Conservation (phyloP, 805 yeast genomes). For the Hanseniaspora occidentalis region DNA sequence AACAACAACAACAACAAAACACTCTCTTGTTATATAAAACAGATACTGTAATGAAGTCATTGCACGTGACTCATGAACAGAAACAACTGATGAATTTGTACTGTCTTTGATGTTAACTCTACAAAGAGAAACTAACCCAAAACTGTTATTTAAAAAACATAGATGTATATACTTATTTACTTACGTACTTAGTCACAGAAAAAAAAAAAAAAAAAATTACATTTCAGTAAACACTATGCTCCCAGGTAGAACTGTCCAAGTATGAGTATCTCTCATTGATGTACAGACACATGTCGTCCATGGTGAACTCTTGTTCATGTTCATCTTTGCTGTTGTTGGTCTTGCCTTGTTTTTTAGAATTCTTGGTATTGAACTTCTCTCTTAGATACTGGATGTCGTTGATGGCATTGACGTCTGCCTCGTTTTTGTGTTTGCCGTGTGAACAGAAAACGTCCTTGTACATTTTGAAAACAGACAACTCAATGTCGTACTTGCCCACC, state of each 20-base stretch:
- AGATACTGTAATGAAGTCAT: too few relatives aligned
- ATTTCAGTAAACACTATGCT: background rate
- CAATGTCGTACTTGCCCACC: conserved; percentile 16
- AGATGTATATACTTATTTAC: too few relatives aligned
- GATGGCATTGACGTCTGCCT: background rate
- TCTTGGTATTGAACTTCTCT: background rate
- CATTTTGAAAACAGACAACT: conserved; percentile 11
- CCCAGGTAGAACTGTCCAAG: background rate
- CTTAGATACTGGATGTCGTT: background rate
- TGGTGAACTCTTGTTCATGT: background rate
- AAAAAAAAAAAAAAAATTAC: background rate
- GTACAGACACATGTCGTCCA: background rate
- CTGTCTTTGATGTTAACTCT: too few relatives aligned
- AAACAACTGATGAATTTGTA: too few relatives aligned
- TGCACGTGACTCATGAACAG: too few relatives aligned
- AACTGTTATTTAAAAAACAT: too few relatives aligned
- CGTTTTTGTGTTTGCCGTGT: background rate
- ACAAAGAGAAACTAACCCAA: too few relatives aligned
- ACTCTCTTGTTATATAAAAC: too few relatives aligned
- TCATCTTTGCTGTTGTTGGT: too few relatives aligned
- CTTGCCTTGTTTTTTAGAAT: too few relatives aligned
- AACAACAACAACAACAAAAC: too few relatives aligned
- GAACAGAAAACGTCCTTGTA: conserved; percentile 15
- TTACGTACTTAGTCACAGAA: too few relatives aligned
- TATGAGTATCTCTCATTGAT: background rate